phyloP scores from a whole-genome alignment of 352 stramenopile species.

The Phytopythium vexans region DNA sequence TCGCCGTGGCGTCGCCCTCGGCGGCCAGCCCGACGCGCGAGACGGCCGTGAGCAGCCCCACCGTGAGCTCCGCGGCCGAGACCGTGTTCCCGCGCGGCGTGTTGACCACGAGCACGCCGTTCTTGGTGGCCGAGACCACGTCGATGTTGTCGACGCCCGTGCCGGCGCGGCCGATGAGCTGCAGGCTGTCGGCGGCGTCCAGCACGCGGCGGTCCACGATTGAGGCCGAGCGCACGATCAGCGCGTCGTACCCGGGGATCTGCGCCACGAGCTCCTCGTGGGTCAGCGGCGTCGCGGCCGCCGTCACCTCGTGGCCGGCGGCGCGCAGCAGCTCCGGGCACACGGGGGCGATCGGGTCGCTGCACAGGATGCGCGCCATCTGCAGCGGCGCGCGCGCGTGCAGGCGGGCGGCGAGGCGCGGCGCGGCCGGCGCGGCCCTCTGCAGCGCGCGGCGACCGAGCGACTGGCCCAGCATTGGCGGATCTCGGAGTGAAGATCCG shows the following conservation, averaged over 20 bases:
- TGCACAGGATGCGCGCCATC: constrained; percentile 87
- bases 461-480: constrained; percentile 4
- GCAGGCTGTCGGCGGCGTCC: constrained; percentile 52
- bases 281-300: constrained; percentile 31
- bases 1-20: not conserved
- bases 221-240: constrained; percentile 85
- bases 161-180: constrained; percentile 88
- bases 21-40: constrained; percentile 23
- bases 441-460: constrained; percentile 1
- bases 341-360: constrained; percentile 80
- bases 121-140: constrained; percentile 85
- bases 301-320: constrained; percentile 85
- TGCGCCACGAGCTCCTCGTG: constrained; percentile 63
- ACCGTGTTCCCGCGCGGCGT: constrained; percentile 95
- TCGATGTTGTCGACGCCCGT: constrained; percentile 95
- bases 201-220: constrained; percentile 74
- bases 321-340: constrained; percentile 77
- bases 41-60: constrained; percentile 88
- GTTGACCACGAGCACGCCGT: constrained; percentile 96
- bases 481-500: no score
- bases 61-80: constrained; percentile 92
- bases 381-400: constrained; percentile 37
- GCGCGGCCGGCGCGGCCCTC: not conserved
- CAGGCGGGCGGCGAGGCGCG: constrained; percentile 8
- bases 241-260: constrained; percentile 84